phyloP scores from a whole-genome alignment of 805 yeast species.

The Nematodospora valgi region DNA sequence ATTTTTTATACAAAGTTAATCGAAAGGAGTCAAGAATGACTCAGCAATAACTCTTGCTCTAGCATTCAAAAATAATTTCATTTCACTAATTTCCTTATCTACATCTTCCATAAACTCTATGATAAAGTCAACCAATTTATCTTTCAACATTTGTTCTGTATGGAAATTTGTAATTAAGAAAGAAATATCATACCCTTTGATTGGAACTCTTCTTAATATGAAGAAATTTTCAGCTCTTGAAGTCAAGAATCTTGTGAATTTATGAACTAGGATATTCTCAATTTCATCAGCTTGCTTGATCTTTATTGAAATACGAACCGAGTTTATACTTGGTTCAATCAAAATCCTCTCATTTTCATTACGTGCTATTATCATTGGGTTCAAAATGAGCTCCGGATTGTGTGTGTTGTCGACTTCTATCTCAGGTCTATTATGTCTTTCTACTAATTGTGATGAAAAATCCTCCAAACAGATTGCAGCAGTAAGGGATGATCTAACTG shows the following conservation, averaged over 20 bases:
- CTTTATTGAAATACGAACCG: constrained; percentile 84
- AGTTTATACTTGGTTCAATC: constrained; percentile 91
- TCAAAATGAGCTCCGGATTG: constrained; percentile 78
- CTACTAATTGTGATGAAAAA: constrained; percentile 92
- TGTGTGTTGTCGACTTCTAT: constrained; percentile 74
- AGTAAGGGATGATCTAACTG: constrained; percentile 88
- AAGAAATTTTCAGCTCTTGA: constrained; percentile 94
- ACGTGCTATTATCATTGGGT: constrained; percentile 86
- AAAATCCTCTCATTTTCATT: constrained; percentile 90
- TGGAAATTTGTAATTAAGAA: constrained; percentile 91
- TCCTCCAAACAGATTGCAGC: constrained; percentile 92
- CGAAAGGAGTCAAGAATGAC: constrained; percentile 88
- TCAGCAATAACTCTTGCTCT: constrained; percentile 98
- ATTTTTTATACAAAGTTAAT: too few species aligned
- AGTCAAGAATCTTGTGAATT: constrained; percentile 89
- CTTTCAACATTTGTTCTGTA: constrained; percentile 93
- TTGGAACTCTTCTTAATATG: constrained; percentile 86
- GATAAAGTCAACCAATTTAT: constrained; percentile 91
- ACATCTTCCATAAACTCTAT: constrained; percentile 99
- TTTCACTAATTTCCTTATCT: constrained; percentile 96
- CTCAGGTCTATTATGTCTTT: constrained; percentile 96
- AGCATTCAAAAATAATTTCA: constrained; percentile 94
- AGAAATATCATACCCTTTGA: constrained; percentile 88
- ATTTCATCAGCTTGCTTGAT: constrained; percentile 98
- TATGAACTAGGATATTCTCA: constrained; percentile 90